These are phyloP conservation scores for Inga leiocalycina DNA, from an alignment of 306 rosid species.

Conservation along the genomic window DNA sequence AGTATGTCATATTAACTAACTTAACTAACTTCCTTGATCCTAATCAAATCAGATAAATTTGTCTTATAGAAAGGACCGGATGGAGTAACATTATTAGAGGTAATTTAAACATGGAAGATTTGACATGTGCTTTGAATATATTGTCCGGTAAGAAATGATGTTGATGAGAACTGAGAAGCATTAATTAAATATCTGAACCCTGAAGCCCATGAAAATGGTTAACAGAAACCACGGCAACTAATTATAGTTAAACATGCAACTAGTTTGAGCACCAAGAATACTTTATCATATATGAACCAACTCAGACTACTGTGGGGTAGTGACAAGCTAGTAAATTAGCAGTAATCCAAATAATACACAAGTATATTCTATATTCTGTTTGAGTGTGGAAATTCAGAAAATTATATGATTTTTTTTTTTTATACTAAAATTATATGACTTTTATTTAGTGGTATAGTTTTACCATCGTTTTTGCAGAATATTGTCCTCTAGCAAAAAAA, in stretches of 20 bases:
- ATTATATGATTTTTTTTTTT: neutral
- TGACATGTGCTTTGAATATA: neutral
- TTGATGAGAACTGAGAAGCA: neutral
- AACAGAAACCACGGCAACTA: neutral
- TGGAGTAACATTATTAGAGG: neutral
- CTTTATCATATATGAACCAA: neutral
- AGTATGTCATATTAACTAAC: too few relatives aligned
- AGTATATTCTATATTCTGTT: neutral
- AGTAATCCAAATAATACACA: neutral
- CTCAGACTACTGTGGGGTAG: neutral
- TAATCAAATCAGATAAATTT: too few relatives aligned
- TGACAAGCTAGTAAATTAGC: neutral
- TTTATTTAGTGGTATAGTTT: neutral
- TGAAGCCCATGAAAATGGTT: neutral
- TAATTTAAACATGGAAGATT: too few relatives aligned
- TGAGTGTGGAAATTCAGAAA: neutral
- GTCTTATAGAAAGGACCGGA: too few relatives aligned
- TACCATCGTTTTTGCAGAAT: conserved; percentile 86
- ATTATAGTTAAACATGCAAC: neutral
- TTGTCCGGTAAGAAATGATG: neutral
- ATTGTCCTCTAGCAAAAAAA: conserved; percentile 82
- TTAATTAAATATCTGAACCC: neutral
- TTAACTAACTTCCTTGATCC: too few relatives aligned
- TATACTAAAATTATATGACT: neutral
- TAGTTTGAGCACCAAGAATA: neutral